Percentiles rank a stretch among this genome's conserved stretches.
Conservation (phyloP, 371 early-diverging fungal species). For the Rhizomucor pusillus region DNA sequence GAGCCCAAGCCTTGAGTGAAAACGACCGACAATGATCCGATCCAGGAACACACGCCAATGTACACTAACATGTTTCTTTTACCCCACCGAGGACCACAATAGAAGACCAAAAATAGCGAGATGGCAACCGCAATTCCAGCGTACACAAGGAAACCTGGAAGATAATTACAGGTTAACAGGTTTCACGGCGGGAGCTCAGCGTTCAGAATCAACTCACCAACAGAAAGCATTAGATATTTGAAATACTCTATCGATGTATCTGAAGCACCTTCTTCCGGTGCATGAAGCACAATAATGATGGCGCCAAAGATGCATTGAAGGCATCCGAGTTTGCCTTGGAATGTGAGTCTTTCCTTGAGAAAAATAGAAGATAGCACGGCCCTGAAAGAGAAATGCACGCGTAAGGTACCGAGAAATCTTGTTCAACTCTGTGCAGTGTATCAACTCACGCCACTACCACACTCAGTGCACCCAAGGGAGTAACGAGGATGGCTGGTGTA, state of each 20-base stretch:
- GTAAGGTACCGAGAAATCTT: background rate
- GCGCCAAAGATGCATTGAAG: conserved; percentile 90
- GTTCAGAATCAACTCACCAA: conserved; percentile 40
- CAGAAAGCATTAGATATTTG: conserved; percentile 69
- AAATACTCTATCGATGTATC: conserved; percentile 83
- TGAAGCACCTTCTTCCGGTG: conserved; percentile 80
- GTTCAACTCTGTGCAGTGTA: background rate
- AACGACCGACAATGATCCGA: conserved; percentile 92
- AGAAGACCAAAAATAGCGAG: conserved; percentile 68
- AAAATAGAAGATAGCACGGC: conserved; percentile 90
- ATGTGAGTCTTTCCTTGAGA: conserved; percentile 81
- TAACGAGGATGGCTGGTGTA: conserved; percentile 91
- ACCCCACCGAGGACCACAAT: conserved; percentile 83
- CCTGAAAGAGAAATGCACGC: conserved; percentile 32
- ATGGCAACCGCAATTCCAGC: conserved; percentile 58
- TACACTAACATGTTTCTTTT: conserved; percentile 84
- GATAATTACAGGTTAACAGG: background rate
- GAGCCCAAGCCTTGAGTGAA: conserved; percentile 91
- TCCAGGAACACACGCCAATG: conserved; percentile 83
- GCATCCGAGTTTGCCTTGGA: conserved; percentile 89
- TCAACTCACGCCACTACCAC: conserved; percentile 53
- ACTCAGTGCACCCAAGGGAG: conserved; percentile 88
- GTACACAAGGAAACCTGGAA: conserved; percentile 79
- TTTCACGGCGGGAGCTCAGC: background rate
- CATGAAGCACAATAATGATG: conserved; percentile 85